phyloP scores from a whole-genome alignment of 306 rosid genomes.

The Ochetophila trinervis region DNA sequence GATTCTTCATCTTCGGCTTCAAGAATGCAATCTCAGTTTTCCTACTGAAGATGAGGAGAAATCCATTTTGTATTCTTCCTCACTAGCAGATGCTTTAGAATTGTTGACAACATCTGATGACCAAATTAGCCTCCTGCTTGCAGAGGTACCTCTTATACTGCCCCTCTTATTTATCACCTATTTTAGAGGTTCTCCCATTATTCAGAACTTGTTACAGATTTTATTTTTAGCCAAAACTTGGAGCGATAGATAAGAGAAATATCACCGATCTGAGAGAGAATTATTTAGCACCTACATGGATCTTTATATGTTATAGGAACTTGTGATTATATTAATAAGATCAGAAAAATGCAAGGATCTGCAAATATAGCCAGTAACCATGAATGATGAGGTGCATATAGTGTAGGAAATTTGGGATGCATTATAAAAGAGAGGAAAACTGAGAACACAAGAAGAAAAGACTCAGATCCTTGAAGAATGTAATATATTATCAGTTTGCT shows the following conservation, averaged over 20 bases:
- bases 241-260: not conserved
- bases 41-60: conserved; percentile 34
- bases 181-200: conserved; percentile 14
- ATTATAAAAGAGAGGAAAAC: not conserved
- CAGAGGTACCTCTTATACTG: conserved; percentile 53
- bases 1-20: conserved; percentile 60
- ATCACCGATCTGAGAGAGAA: not conserved
- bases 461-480: not conserved
- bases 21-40: conserved; percentile 54
- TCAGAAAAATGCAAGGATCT: not conserved
- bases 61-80: conserved; percentile 36
- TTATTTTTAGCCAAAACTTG: not conserved
- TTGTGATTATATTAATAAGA: not conserved
- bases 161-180: not conserved
- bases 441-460: too few relatives aligned
- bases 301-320: conserved; percentile 1
- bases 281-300: not conserved
- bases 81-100: conserved; percentile 44
- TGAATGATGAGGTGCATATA: not conserved
- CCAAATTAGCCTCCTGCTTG: conserved; percentile 53
- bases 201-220: conserved; percentile 8
- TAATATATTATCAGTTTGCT: not conserved
- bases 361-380: not conserved
- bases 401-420: not conserved
- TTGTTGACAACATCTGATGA: conserved; percentile 61